Evolutionary conservation across 2,329 filamentous ascomycete genomes (phyloP).

Genomic region (Sporothrix phasma): DNA sequence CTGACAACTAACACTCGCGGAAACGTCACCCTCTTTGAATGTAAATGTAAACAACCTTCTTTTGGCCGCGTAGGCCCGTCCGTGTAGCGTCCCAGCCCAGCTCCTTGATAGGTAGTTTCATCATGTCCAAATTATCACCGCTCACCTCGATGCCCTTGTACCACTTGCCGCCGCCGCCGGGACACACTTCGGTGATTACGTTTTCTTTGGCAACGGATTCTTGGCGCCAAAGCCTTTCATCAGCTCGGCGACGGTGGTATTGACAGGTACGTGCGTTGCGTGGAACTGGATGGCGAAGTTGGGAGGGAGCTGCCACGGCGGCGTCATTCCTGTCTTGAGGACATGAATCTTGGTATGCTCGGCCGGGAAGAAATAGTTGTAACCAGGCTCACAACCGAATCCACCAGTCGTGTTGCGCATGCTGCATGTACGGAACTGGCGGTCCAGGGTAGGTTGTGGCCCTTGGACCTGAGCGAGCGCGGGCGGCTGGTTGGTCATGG

Average conservation of each 20-base stretch:
- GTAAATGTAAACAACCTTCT: constrained; percentile 51
- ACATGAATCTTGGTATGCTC: constrained; percentile 52
- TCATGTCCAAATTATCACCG: constrained; percentile 39
- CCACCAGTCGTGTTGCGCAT: constrained; percentile 49
- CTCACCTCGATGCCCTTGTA: constrained; percentile 43
- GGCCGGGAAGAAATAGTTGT: constrained; percentile 51
- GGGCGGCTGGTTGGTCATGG: constrained; percentile 20
- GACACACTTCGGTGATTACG: constrained; percentile 45
- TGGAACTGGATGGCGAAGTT: constrained; percentile 37
- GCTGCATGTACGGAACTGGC: constrained; percentile 40
- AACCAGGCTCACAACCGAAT: constrained; percentile 49
- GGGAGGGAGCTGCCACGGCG: constrained; percentile 43
- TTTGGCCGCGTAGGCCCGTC: constrained; percentile 37
- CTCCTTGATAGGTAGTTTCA: constrained; percentile 42
- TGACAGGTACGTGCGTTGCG: constrained; percentile 42
- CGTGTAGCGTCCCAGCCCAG: constrained; percentile 49
- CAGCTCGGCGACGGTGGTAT: constrained; percentile 44
- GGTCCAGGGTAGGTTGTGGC: constrained; percentile 33
- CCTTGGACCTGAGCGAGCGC: constrained; percentile 25
- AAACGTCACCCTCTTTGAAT: constrained; percentile 45
- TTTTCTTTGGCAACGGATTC: constrained; percentile 44
- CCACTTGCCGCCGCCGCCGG: constrained; percentile 49
- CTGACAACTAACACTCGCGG: too few species aligned
- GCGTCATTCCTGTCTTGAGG: constrained; percentile 35
- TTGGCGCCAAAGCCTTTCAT: constrained; percentile 48